phyloP scores from a whole-genome alignment of 2,329 filamentous ascomycete genomes.

The Colletotrichum abscissum region DNA sequence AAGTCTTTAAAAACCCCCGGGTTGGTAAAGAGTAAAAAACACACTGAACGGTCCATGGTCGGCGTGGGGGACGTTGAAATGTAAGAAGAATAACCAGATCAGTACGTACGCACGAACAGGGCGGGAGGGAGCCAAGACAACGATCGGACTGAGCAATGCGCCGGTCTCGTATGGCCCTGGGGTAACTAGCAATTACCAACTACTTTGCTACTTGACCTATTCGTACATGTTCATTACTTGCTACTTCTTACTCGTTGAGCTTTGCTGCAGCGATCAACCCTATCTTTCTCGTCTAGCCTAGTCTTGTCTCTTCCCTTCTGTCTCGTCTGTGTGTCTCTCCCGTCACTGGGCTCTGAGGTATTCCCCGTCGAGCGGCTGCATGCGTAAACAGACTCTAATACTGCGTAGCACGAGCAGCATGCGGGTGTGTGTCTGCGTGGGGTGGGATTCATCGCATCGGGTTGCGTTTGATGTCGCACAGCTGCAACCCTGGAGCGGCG shows the following conservation, averaged over 20 bases:
- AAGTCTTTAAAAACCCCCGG: background rate
- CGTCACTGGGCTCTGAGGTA: background rate
- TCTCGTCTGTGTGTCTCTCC: slow-evolving; percentile 12
- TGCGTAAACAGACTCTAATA: background rate
- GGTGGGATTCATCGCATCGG: slow-evolving; percentile 21
- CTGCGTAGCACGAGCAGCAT: background rate
- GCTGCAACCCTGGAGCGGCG: slow-evolving; percentile 27
- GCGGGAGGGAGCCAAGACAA: slow-evolving; percentile 12
- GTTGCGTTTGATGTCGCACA: slow-evolving; percentile 24
- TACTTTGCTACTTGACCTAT: background rate
- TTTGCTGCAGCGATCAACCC: background rate
- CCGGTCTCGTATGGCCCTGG: slow-evolving; percentile 7
- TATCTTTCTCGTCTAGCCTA: background rate
- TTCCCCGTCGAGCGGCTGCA: background rate
- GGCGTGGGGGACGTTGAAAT: background rate
- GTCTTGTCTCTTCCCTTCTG: background rate
- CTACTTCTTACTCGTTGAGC: background rate
- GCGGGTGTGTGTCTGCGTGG: slow-evolving; percentile 16
- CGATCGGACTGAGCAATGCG: background rate
- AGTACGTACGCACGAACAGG: background rate
- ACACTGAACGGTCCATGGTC: background rate
- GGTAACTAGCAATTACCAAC: background rate
- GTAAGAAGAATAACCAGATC: background rate
- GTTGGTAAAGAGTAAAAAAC: background rate
- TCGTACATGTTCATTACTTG: background rate